These are phyloP conservation scores for Penicillium bovifimosum DNA, from an alignment of 495 filamentous ascomycete genomes.

Conservation along the genomic window DNA sequence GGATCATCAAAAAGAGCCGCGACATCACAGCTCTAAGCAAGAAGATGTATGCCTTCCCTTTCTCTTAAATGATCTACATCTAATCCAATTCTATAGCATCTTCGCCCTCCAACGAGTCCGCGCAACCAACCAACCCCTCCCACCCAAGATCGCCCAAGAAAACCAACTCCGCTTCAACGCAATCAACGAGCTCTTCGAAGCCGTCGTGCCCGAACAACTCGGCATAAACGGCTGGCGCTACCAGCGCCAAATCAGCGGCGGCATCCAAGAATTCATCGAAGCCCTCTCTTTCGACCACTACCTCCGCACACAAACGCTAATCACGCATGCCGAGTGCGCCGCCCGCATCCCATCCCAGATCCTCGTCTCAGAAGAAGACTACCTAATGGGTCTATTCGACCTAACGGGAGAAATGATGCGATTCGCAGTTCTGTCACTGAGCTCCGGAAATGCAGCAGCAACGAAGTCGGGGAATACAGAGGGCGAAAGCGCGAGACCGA, in stretches of 20 bases:
- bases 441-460: constrained; percentile 26
- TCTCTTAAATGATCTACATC: background rate
- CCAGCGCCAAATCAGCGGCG: constrained; percentile 63
- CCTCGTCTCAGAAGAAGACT: constrained; percentile 72
- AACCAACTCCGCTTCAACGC: constrained; percentile 56
- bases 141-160: constrained; percentile 58
- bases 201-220: constrained; percentile 66
- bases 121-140: constrained; percentile 56
- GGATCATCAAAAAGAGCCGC: constrained; percentile 78
- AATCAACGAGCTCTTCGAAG: constrained; percentile 61
- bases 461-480: constrained; percentile 17
- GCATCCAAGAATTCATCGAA: constrained; percentile 90
- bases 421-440: constrained; percentile 71
- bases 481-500: constrained; percentile 7
- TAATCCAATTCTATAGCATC: constrained; percentile 52
- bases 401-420: constrained; percentile 93
- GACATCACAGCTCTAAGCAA: constrained; percentile 93
- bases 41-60: constrained; percentile 65
- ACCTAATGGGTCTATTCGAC: constrained; percentile 87
- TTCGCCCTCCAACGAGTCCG: constrained; percentile 85
- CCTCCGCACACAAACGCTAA: constrained; percentile 66
- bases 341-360: constrained; percentile 49
- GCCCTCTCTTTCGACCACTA: constrained; percentile 84
- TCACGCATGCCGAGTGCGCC: constrained; percentile 56
- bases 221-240: constrained; percentile 81